Evolutionary conservation across 768 basidiomycete species (phyloP).

Genomic region (Lactifluus subvellereus): DNA sequence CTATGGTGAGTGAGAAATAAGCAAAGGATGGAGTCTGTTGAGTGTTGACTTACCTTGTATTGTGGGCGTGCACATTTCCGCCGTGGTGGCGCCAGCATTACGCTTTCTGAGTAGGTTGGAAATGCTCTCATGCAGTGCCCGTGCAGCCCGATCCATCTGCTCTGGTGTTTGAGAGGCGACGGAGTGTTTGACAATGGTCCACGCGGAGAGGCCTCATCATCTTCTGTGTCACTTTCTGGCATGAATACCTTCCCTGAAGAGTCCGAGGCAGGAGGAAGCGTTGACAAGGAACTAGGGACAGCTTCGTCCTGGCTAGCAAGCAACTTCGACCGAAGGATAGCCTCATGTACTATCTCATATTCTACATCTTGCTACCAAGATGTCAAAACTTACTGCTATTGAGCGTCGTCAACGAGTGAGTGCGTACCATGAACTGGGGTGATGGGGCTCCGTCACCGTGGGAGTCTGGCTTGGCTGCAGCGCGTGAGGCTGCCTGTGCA

Average conservation of each 20-base stretch:
- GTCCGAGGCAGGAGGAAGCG: slow-evolving; percentile 3
- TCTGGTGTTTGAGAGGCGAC: slow-evolving; percentile 20
- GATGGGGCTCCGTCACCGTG: too few relatives aligned
- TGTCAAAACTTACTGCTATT: too few relatives aligned
- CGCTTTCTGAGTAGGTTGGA: too few relatives aligned
- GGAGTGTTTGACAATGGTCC: slow-evolving; percentile 16
- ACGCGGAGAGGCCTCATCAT: slow-evolving; percentile 22
- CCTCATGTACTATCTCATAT: too few relatives aligned
- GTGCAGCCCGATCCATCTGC: too few relatives aligned
- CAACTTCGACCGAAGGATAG: background rate
- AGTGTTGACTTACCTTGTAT: slow-evolving; percentile 32
- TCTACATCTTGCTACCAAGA: too few relatives aligned
- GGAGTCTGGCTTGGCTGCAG: too few relatives aligned
- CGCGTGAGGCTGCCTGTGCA: too few relatives aligned
- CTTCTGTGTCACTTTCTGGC: slow-evolving; percentile 27
- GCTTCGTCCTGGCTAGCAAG: slow-evolving; percentile 2
- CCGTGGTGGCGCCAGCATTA: slow-evolving; percentile 11
- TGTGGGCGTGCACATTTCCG: slow-evolving; percentile 37
- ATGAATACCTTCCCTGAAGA: slow-evolving; percentile 20
- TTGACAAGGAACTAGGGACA: slow-evolving; percentile 9
- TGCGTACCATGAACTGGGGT: too few relatives aligned
- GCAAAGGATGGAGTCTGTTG: background rate
- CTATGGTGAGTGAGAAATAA: background rate
- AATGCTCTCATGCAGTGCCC: too few relatives aligned
- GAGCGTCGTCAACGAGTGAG: too few relatives aligned